Base-by-base conservation (phyloP, 2,329 filamentous ascomycete species). In the Botrytis squamosa region DNA sequence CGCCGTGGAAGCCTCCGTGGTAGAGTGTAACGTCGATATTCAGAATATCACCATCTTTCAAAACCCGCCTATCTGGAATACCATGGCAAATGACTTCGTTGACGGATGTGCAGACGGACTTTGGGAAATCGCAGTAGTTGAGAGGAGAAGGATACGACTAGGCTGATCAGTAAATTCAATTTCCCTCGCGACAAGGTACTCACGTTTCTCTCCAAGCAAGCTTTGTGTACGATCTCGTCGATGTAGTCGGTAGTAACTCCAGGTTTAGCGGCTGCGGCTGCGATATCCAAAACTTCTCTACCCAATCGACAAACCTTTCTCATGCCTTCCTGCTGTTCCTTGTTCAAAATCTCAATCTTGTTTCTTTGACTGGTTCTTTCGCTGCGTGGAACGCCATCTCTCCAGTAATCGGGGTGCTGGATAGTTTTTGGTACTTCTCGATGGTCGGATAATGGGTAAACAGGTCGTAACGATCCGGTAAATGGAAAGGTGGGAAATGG, bases 51-150 rank as follows among this genome's bases (percentile, higher is more conserved):
- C 96, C 96, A 78, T 99, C 95, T 76, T 94, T 84, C 1, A 99
- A 87, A 12, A 92, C 87, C 72, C 96, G 90, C 82, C 97, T 90
- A 81, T 99, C 96, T 25, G 96, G 96, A 76, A 99, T 99, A 71
- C 96, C 96, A 86, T 99, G 96, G 85, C 96, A 99, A 82, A 99
- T 98, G 77, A 97, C 93, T 84, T 99, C 96, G 85, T 99, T 99
- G 68, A 93, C 85, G 4, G 95, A 98, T 4, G 95, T 98, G 84
- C 96, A 99, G 76, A 98, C 93, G 0, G 96, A 99, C 85, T 99
- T 99, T 77, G 96, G 96, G 84, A 98, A 99, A 83, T 95, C 87
- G 85, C 93, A 93, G 85, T 98, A 98, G 85, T 98, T 98, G 49
- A 98, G 86, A 1, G 95, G 94, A 0, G 95, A 98, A 0, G 95